These are phyloP conservation scores for Cenchrus fungigraminus DNA, from an alignment of 176 grass and related monocot species.

Conservation along the genomic window DNA sequence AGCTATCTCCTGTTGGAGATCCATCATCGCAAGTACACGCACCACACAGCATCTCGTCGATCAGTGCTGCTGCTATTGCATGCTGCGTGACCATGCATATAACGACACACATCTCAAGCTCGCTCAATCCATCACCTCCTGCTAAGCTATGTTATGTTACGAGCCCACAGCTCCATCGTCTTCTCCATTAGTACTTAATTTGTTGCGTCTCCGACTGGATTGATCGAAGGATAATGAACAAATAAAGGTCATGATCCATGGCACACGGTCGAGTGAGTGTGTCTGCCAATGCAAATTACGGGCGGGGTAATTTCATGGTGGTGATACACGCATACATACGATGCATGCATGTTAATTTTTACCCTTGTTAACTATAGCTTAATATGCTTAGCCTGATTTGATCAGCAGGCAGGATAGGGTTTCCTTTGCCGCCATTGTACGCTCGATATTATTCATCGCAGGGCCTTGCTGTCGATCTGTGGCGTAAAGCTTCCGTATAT, in stretches of 20 bases:
- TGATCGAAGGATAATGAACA: background rate
- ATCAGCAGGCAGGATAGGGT: constrained; percentile 29
- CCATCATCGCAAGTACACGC: too few relatives aligned
- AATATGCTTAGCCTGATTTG: constrained; percentile 34
- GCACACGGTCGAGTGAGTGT: constrained; percentile 18
- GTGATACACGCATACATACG: too few relatives aligned
- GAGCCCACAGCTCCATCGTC: too few relatives aligned
- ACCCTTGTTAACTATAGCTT: too few relatives aligned
- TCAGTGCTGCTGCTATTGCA: background rate
- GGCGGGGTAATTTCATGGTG: too few relatives aligned
- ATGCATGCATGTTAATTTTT: background rate
- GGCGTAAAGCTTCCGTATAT: constrained; percentile 13
- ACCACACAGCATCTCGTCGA: background rate
- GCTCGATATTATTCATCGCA: background rate
- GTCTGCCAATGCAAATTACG: constrained; percentile 12
- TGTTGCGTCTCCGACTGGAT: background rate
- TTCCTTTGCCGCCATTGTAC: background rate
- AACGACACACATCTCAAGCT: too few relatives aligned
- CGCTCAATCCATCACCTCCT: too few relatives aligned
- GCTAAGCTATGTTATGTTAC: too few relatives aligned
- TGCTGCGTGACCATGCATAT: too few relatives aligned
- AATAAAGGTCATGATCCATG: too few relatives aligned
- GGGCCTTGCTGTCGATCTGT: constrained; percentile 2
- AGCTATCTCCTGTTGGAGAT: too few relatives aligned
- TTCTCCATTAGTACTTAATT: too few relatives aligned